Conservation (phyloP, 306 rosid genomes). For the Quercus bicolor region DNA sequence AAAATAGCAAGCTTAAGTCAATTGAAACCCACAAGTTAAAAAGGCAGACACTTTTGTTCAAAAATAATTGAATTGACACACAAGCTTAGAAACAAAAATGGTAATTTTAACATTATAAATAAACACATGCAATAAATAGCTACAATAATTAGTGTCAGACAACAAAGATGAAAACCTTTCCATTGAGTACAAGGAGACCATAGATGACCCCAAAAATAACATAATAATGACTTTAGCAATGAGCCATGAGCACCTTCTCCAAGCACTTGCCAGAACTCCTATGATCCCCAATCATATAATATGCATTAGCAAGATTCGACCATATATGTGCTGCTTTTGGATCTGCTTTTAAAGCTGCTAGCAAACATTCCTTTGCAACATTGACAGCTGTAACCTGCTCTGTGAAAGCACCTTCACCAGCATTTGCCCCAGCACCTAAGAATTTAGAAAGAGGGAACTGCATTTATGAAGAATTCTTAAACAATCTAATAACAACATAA, state of each 20-base stretch:
- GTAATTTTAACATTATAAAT: conserved; percentile 6
- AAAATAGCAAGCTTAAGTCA: conserved; percentile 20
- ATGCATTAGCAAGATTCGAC: conserved; percentile 89
- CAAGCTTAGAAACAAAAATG: background rate
- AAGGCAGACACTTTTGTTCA: background rate
- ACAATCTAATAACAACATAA: conserved; percentile 14
- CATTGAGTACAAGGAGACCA: conserved; percentile 41
- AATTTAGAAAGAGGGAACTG: conserved; percentile 8
- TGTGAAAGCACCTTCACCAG: conserved; percentile 54
- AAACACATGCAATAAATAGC: conserved; percentile 3
- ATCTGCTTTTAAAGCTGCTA: conserved; percentile 74
- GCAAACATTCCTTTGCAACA: conserved; percentile 88
- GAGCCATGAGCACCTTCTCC: conserved; percentile 86
- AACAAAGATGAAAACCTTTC: conserved; percentile 22
- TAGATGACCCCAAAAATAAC: conserved; percentile 45
- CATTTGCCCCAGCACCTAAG: conserved; percentile 89
- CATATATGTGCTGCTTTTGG: conserved; percentile 89
- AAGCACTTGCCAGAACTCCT: conserved; percentile 90
- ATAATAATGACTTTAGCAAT: conserved; percentile 47
- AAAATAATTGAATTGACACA: conserved; percentile 8
- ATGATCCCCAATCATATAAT: conserved; percentile 69
- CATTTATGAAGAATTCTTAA: conserved; percentile 18
- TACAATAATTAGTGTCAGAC: conserved; percentile 5
- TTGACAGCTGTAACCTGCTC: conserved; percentile 59
- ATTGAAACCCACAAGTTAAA: background rate